Evolutionary conservation across 2,329 filamentous ascomycete genomes (phyloP), one percentile per base, ranked within the genome.

Genomic region (Phialemoniopsis sp.): DNA sequence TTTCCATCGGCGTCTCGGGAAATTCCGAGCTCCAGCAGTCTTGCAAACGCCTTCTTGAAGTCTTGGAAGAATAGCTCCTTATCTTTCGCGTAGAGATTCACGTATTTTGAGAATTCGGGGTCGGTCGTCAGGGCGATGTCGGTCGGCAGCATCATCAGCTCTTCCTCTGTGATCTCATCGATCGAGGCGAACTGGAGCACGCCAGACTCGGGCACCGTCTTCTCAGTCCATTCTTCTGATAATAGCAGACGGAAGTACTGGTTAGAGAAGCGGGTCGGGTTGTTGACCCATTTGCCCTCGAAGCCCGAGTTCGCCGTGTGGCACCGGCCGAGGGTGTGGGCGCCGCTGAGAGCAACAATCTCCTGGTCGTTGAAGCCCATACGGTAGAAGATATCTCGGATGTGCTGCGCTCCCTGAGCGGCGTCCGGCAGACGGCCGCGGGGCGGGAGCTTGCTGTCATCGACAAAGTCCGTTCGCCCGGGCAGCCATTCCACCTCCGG

Each of bases 351-450:
- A 21, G 91, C 91, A 34, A 96, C 90, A 60, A 96, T 96, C 67
- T 95, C 89, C 56, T 85, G 87, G 68, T 97, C 91, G 64, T 93
- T 85, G 77, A 95, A 96, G 50, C 90, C 90, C 90, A 96, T 96
- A 60, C 91, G 88, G 63, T 82, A 78, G 68, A 96, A 97, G 72
- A 96, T 90, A 67, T 79, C 79, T 55, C 91, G 85, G 54, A 96
- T 76, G 68, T 96, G 91, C 57, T 81, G 78, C 45, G 82, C 72
- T 43, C 78, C 84, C 74, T 95, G 80, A 53, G 79, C 65, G 37
- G 76, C 91, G 60, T 97, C 89, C 47, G 90, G 86, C 15, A 89
- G 76, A 3, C 60, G 41, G 1, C 80, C 79, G 1, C 74, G 66
- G 1, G 78, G 77, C 2, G 78, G 76, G 9, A 80, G 57, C 53